Percentiles rank a stretch among this genome's conserved stretches.
Evolutionary conservation across 202 grass and related monocot species (phyloP).

Genomic region (Sporobolus alterniflorus): DNA sequence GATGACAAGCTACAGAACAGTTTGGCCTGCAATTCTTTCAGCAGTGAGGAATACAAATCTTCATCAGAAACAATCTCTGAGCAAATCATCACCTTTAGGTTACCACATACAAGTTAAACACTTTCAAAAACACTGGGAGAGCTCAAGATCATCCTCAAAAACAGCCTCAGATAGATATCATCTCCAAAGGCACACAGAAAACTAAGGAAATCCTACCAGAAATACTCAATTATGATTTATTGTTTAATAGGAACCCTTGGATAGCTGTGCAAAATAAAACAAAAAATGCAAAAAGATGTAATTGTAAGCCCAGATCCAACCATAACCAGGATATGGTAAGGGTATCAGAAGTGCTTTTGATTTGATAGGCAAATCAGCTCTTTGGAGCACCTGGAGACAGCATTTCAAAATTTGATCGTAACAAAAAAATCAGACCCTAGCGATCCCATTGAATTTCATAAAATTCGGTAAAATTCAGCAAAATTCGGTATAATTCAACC

Average conservation of each 20-base stretch:
- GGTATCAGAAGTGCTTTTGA: not conserved
- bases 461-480: no score
- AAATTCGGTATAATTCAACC: no score
- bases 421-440: no score
- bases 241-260: not conserved
- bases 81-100: conserved; percentile 22
- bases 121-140: conserved; percentile 14
- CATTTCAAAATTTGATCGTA: no score
- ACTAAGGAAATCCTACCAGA: not conserved
- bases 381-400: conserved; percentile 33
- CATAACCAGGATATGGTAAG: not conserved
- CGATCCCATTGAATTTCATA: no score
- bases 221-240: not conserved
- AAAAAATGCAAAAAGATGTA: no score
- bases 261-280: not conserved
- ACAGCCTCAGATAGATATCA: conserved; percentile 52
- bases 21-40: not conserved
- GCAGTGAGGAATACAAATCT: not conserved
- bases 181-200: conserved; percentile 13
- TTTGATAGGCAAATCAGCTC: conserved; percentile 44
- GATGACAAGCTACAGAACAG: not conserved
- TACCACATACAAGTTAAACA: no score
- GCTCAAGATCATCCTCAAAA: conserved; percentile 35
- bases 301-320: not conserved
- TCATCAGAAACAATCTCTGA: conserved; percentile 19